These are phyloP conservation scores for Paramyrothecium roridum DNA, from an alignment of 2,329 filamentous ascomycete genomes.

Conservation along the genomic window DNA sequence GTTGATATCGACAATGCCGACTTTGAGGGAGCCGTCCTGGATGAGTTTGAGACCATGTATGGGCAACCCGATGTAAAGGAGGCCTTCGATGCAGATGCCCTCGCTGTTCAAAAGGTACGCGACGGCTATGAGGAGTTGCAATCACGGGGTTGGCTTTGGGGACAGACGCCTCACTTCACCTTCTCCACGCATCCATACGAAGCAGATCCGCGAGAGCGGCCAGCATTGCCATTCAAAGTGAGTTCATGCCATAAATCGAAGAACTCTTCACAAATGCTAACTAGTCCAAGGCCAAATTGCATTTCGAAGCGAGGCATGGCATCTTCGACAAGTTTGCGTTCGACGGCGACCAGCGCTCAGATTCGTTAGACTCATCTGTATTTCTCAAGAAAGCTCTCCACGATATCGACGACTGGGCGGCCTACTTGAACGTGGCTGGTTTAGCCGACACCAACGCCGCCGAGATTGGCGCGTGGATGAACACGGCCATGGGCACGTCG, in stretches of 20 bases:
- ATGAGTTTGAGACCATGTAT: conserved; percentile 69
- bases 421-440: conserved; percentile 18
- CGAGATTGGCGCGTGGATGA: conserved; percentile 25
- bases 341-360: conserved; percentile 9
- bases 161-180: conserved; percentile 81
- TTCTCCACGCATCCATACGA: conserved; percentile 61
- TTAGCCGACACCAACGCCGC: conserved; percentile 15
- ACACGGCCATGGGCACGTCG: conserved; percentile 21
- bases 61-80: conserved; percentile 31
- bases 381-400: conserved; percentile 7
- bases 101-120: conserved; percentile 47
- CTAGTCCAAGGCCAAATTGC: conserved; percentile 22
- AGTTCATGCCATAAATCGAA: conserved; percentile 7
- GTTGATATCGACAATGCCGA: conserved; percentile 51
- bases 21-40: conserved; percentile 55
- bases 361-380: neutral
- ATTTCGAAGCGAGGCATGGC: conserved; percentile 34
- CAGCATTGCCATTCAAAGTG: conserved; percentile 45
- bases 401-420: conserved; percentile 22
- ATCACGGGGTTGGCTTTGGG: conserved; percentile 73
- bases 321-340: conserved; percentile 28
- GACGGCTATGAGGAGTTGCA: conserved; percentile 31
- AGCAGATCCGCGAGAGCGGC: conserved; percentile 55
- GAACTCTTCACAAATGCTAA: neutral
- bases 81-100: conserved; percentile 46